Conservation (phyloP, 768 basidiomycete species). For the Cyathus striatus region DNA sequence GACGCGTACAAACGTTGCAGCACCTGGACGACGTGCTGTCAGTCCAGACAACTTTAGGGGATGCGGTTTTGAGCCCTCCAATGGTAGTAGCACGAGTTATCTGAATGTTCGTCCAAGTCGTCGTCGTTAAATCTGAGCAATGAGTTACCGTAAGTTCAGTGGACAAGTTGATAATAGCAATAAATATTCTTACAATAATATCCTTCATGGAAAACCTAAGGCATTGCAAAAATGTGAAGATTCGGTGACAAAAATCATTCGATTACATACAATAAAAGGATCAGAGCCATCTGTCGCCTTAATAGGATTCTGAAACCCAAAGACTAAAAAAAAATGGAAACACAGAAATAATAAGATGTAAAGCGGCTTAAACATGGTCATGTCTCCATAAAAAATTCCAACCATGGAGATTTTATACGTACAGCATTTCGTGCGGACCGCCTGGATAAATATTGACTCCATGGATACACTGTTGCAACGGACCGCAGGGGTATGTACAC, state of each 20-base stretch:
- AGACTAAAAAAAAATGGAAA: no score
- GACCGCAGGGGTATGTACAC: no score
- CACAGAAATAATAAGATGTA: no score
- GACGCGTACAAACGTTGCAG: slow-evolving; percentile 4
- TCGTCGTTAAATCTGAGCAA: slow-evolving; percentile 10
- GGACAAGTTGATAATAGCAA: not conserved
- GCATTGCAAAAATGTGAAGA: no score
- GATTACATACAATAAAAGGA: slow-evolving; percentile 10
- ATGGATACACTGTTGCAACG: no score
- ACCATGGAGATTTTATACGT: no score
- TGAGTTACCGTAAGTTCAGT: not conserved
- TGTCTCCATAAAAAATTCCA: no score
- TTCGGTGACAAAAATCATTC: no score
- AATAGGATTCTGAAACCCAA: slow-evolving; percentile 10
- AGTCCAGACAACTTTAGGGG: slow-evolving; percentile 4
- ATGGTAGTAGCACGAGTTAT: slow-evolving; percentile 12
- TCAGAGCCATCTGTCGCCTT: slow-evolving; percentile 11
- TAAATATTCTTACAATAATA: slow-evolving; percentile 9
- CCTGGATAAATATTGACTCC: no score
- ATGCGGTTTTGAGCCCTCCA: slow-evolving; percentile 6
- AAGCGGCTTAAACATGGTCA: no score
- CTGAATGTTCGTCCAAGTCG: slow-evolving; percentile 12
- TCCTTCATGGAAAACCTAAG: slow-evolving; percentile 10
- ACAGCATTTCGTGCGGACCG: no score
- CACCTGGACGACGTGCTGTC: slow-evolving; percentile 2